Base-by-base conservation (phyloP, 805 yeast genomes). In the Yarrowia bubula region DNA sequence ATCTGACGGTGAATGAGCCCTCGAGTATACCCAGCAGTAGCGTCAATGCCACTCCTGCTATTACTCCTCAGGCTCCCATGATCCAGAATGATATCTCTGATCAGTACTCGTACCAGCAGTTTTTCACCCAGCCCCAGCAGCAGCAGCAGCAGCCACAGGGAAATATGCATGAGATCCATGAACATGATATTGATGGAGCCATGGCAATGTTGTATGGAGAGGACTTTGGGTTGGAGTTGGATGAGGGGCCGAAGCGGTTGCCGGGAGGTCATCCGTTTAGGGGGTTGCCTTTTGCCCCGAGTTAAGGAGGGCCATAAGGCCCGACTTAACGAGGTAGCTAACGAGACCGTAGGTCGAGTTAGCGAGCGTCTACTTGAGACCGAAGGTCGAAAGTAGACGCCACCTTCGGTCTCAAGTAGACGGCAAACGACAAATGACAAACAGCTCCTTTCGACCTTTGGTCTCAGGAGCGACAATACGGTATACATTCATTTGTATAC, bases 1-100 rank as follows among this genome's bases (percentile, higher is more conserved):
- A 47, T 37, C 18, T 50, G 17, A 64, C 66, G 7, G 46, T 55
- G 31, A 39, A 9, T 38, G 28, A 15, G 31, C n/a, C 47, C 17
- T 8, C 37, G 31, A 55, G 47, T 41, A 22, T 22, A 22, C 28
- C 28, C 31, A 55, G 47, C 38, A 41, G 61, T 41, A 55, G 47
- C n/a, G 60, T 51, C n/a, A 51, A 51, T n/a, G 22, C 60, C 5
- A 51, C 44, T 5, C 43, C 43, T n/a, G 28, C 60, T 11, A 51
- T 51, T 35, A 62, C 35, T 71, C 80, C 13, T 58, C 28, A 22
- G 28, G 28, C 28, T 5, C 28, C 28, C 28, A 3, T 22, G 28
- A 22, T 22, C 5, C 28, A 22, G 28, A 41, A 41, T 15, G 61
- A 55, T 14, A 47, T 55, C 61, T 39, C 61, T 2, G 61, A 55